Conservation (phyloP, 2,329 filamentous ascomycete genomes). For the Cryoendolithus antarcticus region DNA sequence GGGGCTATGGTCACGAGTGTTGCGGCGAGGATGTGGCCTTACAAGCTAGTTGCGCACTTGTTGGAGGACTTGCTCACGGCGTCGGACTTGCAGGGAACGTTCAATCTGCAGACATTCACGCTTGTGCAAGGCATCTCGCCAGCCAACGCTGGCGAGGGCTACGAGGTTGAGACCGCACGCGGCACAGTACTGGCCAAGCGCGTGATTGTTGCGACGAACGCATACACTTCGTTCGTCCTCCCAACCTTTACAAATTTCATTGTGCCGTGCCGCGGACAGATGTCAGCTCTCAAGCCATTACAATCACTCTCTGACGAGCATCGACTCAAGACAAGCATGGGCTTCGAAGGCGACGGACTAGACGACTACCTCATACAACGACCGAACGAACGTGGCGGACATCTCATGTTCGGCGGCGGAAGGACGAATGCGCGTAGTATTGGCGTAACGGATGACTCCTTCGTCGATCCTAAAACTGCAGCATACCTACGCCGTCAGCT, state of each 20-base stretch:
- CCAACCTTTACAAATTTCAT: constrained; percentile 59
- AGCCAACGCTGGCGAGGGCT: constrained; percentile 24
- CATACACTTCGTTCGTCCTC: constrained; percentile 65
- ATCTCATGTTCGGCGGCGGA: constrained; percentile 62
- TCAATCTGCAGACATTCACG: constrained; percentile 67
- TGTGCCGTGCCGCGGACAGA: constrained; percentile 64
- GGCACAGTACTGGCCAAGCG: constrained; percentile 51
- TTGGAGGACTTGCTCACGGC: constrained; percentile 46
- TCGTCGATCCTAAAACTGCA: constrained; percentile 44
- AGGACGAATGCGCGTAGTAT: constrained; percentile 43
- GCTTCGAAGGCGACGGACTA: constrained; percentile 46
- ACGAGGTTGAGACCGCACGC: constrained; percentile 55
- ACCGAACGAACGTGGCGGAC: constrained; percentile 37
- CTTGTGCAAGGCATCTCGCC: constrained; percentile 35
- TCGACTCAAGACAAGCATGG: constrained; percentile 48
- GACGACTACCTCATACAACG: constrained; percentile 66
- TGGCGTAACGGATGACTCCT: constrained; percentile 48
- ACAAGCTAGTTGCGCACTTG: constrained; percentile 66
- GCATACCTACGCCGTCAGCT: constrained; percentile 41
- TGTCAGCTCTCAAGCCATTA: constrained; percentile 53
- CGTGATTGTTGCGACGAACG: constrained; percentile 72
- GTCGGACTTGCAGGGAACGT: constrained; percentile 22
- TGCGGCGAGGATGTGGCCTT: constrained; percentile 66
- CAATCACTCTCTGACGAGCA: constrained; percentile 17
- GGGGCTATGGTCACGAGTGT: constrained; percentile 53